phyloP scores from a whole-genome alignment of 1,139 yeast genomes.

The Debaryomyces robertsiae region DNA sequence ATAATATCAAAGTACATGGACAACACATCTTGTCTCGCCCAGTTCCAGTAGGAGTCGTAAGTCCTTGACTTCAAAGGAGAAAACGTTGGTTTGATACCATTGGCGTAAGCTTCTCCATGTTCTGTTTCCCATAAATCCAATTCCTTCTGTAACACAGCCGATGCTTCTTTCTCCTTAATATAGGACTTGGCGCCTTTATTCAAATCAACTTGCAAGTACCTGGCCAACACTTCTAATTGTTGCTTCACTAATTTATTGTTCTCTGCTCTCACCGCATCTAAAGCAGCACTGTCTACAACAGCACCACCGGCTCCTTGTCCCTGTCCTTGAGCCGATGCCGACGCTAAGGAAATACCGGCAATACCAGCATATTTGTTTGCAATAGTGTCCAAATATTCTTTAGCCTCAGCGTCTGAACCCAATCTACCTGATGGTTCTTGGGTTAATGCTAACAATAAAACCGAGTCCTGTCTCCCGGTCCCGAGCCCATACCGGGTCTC shows the following conservation, averaged over 20 bases:
- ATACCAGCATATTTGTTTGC: conserved; percentile 84
- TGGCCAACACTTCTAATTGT: conserved; percentile 92
- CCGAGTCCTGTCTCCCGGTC: conserved; percentile 91
- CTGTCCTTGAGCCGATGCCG: conserved; percentile 61
- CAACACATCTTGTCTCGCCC: conserved; percentile 98
- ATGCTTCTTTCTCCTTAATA: conserved; percentile 86
- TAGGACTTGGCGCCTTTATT: conserved; percentile 87
- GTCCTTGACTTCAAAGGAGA: conserved; percentile 92
- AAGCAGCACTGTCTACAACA: conserved; percentile 91
- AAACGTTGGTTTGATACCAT: conserved; percentile 88
- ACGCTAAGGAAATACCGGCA: conserved; percentile 75
- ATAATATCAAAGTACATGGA: conserved; percentile 94
- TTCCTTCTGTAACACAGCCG: conserved; percentile 80
- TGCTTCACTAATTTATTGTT: conserved; percentile 88
- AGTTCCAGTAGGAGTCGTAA: conserved; percentile 98
- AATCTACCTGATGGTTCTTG: conserved; percentile 91
- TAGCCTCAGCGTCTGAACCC: conserved; percentile 85
- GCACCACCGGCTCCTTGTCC: conserved; percentile 77
- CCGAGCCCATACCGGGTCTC: conserved; percentile 91
- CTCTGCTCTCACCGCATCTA: conserved; percentile 91
- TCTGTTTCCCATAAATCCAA: conserved; percentile 92
- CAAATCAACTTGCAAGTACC: conserved; percentile 89
- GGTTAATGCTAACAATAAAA: conserved; percentile 77
- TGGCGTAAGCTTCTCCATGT: conserved; percentile 93
- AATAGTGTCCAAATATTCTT: conserved; percentile 77